Conservation (phyloP, 208 protist species). For the Trypanosoma conorhini region DNA sequence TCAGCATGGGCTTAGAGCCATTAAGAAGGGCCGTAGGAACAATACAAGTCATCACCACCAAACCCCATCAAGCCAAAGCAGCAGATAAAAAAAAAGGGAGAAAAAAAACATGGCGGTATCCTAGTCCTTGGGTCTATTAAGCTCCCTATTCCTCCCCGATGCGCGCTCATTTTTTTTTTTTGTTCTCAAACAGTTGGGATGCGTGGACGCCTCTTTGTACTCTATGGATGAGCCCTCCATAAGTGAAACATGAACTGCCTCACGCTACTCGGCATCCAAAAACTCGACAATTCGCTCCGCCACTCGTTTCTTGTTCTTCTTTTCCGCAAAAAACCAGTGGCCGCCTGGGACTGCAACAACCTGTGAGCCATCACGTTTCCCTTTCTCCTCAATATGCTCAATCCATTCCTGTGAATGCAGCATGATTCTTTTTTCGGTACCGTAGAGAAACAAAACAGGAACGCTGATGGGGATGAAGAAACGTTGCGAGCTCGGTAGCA, state of each 20-base stretch:
- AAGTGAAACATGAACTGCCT: not conserved
- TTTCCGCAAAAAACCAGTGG: conserved; percentile 83
- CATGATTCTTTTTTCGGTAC: conserved; percentile 46
- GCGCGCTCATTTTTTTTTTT: too few species aligned
- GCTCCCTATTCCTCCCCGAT: not conserved
- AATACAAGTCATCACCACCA: not conserved
- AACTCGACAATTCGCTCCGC: conserved; percentile 50
- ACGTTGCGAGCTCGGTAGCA: conserved; percentile 50
- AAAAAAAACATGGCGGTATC: too few species aligned
- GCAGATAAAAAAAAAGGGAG: not conserved
- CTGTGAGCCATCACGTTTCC: conserved; percentile 55
- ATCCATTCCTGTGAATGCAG: conserved; percentile 67
- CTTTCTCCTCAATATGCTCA: conserved; percentile 55
- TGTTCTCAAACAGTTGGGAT: not conserved
- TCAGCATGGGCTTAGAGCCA: not conserved
- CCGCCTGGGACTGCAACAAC: conserved; percentile 65
- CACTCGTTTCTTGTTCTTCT: conserved; percentile 48
- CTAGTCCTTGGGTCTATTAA: too few species aligned
- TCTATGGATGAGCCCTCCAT: not conserved
- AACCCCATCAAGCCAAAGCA: conserved; percentile 1
- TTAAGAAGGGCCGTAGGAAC: too few species aligned
- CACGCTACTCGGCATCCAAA: conserved; percentile 20
- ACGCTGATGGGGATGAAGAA: conserved; percentile 60
- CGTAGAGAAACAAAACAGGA: conserved; percentile 77
- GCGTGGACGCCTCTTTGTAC: not conserved